Evolutionary conservation across 345 rosid genomes (phyloP).

Genomic region (Brassica rapa): DNA sequence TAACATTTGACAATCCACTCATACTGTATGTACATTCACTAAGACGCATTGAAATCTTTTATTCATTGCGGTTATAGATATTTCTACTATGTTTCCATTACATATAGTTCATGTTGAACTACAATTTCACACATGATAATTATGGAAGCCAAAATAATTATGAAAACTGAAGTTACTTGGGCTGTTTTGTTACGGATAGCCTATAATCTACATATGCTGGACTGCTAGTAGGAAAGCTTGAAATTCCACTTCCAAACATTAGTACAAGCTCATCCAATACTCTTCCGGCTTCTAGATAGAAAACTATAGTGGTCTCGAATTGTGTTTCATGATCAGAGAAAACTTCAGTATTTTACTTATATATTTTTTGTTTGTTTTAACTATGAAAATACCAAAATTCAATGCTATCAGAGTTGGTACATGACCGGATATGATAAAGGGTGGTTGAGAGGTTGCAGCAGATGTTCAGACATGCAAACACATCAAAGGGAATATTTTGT

Average conservation of each 20-base stretch:
- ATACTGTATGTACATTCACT: background rate
- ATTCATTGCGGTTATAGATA: background rate
- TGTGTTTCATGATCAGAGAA: background rate
- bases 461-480: slow-evolving; percentile 19
- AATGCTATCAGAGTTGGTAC: background rate
- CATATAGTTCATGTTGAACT: background rate
- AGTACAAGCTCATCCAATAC: background rate
- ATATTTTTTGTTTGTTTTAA: background rate
- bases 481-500: slow-evolving; percentile 18
- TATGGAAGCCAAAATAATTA: background rate
- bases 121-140: background rate
- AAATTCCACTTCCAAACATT: background rate
- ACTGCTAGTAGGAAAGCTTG: background rate
- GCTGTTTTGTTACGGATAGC: background rate
- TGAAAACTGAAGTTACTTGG: background rate
- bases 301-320: background rate
- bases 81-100: background rate
- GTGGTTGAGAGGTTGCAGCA: slow-evolving; percentile 23
- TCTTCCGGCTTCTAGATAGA: background rate
- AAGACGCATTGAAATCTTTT: background rate
- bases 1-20: background rate
- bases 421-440: slow-evolving; percentile 5
- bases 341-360: background rate
- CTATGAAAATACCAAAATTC: background rate
- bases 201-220: background rate